Evolutionary conservation across 164 flowering plant species (phyloP).

Genomic region (Vitis labrusca): DNA sequence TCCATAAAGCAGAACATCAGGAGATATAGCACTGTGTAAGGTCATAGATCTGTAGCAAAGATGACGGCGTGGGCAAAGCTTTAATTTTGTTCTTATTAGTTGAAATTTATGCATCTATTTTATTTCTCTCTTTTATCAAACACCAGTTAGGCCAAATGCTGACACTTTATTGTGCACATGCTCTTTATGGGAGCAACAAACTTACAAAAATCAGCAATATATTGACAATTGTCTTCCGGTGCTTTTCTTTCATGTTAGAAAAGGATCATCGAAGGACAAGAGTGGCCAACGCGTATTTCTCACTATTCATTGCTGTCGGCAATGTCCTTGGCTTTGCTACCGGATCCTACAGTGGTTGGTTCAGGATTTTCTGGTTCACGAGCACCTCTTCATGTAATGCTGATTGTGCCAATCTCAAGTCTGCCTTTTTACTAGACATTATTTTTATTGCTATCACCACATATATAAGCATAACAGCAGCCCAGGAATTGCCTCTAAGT

Average conservation of each 20-base stretch:
- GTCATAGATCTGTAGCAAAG: too few relatives aligned
- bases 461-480: slow-evolving; percentile 63
- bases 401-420: slow-evolving; percentile 90
- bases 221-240: slow-evolving; percentile 10
- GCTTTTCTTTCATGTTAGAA: slow-evolving; percentile 40
- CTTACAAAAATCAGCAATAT: background rate
- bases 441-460: slow-evolving; percentile 64
- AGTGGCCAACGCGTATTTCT: slow-evolving; percentile 91
- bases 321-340: slow-evolving; percentile 92
- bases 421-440: slow-evolving; percentile 78
- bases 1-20: too few relatives aligned
- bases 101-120: too few relatives aligned
- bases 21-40: too few relatives aligned
- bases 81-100: too few relatives aligned
- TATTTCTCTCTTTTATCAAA: too few relatives aligned
- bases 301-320: slow-evolving; percentile 96
- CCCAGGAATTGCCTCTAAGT: slow-evolving; percentile 61
- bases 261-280: slow-evolving; percentile 86
- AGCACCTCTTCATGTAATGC: slow-evolving; percentile 58
- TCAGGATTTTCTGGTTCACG: slow-evolving; percentile 69
- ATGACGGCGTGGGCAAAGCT: too few relatives aligned
- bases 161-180: background rate
- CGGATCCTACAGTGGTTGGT: slow-evolving; percentile 88
- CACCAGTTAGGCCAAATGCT: too few relatives aligned
- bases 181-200: background rate